Conservation (phyloP, 129 eudicot species). For the Smallanthus sonchifolius region DNA sequence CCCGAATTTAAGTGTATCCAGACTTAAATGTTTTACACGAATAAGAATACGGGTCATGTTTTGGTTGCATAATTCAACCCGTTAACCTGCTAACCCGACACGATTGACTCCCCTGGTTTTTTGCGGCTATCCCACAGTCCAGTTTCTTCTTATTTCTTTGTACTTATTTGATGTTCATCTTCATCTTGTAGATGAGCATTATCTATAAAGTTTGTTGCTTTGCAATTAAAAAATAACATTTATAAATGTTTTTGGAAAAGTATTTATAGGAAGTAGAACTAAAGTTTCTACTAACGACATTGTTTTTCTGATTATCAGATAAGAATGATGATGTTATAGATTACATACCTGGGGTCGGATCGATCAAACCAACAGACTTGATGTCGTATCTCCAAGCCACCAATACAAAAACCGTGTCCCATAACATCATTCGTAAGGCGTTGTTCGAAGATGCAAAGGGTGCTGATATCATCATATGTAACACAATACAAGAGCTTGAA, state of each 20-base stretch:
- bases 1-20: no score
- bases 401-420: conserved; percentile 40
- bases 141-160: not conserved
- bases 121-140: not conserved
- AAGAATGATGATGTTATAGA: conserved; percentile 42
- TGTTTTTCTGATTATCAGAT: conserved; percentile 24
- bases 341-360: conserved; percentile 71
- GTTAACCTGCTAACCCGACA: no score
- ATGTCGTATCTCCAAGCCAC: conserved; percentile 73
- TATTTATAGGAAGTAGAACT: not conserved
- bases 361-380: conserved; percentile 61
- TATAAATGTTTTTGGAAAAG: no score
- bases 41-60: no score
- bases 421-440: conserved; percentile 52
- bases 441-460: conserved; percentile 38
- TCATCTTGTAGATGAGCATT: not conserved
- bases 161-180: not conserved
- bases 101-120: no score
- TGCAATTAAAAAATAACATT: not conserved
- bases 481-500: conserved; percentile 84
- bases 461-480: conserved; percentile 70
- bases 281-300: not conserved
- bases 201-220: not conserved
- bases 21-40: no score
- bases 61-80: no score